Base-by-base conservation (phyloP, 495 filamentous ascomycete genomes). In the Lasiosphaeria ovina region DNA sequence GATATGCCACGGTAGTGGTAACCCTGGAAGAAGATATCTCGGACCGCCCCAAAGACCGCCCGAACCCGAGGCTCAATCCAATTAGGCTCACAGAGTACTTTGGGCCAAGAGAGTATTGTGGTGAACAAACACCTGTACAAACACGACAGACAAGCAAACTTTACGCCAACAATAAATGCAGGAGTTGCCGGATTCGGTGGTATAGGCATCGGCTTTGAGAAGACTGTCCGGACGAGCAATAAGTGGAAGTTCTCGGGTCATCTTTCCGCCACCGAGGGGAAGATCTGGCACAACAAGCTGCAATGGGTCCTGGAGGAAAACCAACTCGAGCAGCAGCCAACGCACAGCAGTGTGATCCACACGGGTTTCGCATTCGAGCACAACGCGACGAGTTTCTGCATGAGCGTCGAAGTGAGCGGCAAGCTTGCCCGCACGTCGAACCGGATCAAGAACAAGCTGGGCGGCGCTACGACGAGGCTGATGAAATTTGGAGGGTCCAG, bases 351-450 rank as follows among this genome's bases (percentile, higher is more conserved):
- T 47, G 48, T 61, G 3, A 64, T 76, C 51, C 67, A 73, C 44
- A 72, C 73, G 24, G 73, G 62, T 3, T 76, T 76, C 31, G 67
- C 70, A 3, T 57, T 74, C 42, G 62, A 73, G 40, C 73, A 76
- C 45, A 66, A 72, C 44, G 62, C 63, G 32, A 62, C 62, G 36
- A 60, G 55, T 11, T 76, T 76, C 61, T 58, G 66, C 51, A 70
- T 76, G 59, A 68, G 60, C 12, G 67, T 76, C 16, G 59, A 69
- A 6, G 61, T 76, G 14, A 64, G 59, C 35, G 73, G 72, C 3
- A 65, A 51, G 16, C 61, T 69, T 0, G 40, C 56, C 17, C 51
- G 32, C n/a, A 8, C 35, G 3, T 58, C 61, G 6, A 58, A 63
- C 35, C 31, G 52, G 42, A 0, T 64, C 44, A 63, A 52, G 8